Conservation (phyloP, 2,329 filamentous ascomycete species). For the Xylariales sp. region DNA sequence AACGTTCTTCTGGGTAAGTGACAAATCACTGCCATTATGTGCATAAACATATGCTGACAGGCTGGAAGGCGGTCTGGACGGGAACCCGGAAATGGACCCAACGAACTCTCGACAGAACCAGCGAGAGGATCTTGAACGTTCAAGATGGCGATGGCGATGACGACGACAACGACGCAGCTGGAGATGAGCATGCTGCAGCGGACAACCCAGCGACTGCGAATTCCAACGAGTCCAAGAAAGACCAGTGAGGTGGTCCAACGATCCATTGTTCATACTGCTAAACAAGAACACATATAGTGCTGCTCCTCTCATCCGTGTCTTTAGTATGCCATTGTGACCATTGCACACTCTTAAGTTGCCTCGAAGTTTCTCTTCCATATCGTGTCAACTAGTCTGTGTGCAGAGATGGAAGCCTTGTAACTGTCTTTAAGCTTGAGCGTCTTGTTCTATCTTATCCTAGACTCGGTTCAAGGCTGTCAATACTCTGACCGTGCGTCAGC, state of each 20-base stretch:
- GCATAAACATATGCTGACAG: not conserved
- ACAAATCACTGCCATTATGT: slow-evolving; percentile 7
- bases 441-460: slow-evolving; percentile 40
- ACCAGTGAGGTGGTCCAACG: slow-evolving; percentile 4
- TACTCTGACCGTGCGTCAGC: slow-evolving; percentile 18
- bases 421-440: slow-evolving; percentile 42
- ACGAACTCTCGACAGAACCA: slow-evolving; percentile 68
- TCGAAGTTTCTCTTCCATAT: slow-evolving; percentile 69
- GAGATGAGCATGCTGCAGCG: slow-evolving; percentile 7
- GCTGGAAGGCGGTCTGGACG: slow-evolving; percentile 68
- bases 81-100: slow-evolving; percentile 70
- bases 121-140: slow-evolving; percentile 81
- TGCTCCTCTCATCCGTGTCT: not conserved
- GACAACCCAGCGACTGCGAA: not conserved
- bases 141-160: slow-evolving; percentile 51
- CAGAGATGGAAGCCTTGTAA: slow-evolving; percentile 62
- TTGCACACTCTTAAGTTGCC: slow-evolving; percentile 98
- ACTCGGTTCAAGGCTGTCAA: slow-evolving; percentile 31
- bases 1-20: slow-evolving; percentile 71
- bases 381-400: slow-evolving; percentile 96
- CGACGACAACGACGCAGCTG: slow-evolving; percentile 28
- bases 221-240: slow-evolving; percentile 10
- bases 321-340: slow-evolving; percentile 7
- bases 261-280: no score
- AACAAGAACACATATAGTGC: no score